These are phyloP conservation scores for Agastache rugosa DNA, from an alignment of 257 asterid species.

Conservation along the genomic window DNA sequence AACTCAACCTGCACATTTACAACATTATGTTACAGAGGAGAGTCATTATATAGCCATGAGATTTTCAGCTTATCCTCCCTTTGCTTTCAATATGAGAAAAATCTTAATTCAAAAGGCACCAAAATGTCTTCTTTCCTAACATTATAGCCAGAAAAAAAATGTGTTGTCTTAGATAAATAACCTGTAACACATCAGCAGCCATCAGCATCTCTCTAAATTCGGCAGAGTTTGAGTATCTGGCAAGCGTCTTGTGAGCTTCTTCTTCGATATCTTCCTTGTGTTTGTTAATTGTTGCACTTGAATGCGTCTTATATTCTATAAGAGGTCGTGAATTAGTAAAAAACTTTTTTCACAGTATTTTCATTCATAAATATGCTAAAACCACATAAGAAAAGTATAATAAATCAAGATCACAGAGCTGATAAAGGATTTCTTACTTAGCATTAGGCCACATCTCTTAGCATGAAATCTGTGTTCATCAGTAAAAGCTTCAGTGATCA, in stretches of 20 bases:
- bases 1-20: constrained; percentile 44
- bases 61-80: neutral
- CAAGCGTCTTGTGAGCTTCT: constrained; percentile 36
- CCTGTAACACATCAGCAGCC: constrained; percentile 50
- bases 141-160: too few relatives aligned
- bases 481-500: constrained; percentile 44
- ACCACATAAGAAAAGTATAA: neutral
- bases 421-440: constrained; percentile 28
- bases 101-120: neutral
- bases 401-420: neutral
- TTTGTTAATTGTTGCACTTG: constrained; percentile 50
- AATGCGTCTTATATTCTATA: constrained; percentile 46
- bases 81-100: neutral
- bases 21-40: neutral
- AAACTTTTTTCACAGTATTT: neutral
- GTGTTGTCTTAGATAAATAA: neutral
- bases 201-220: constrained; percentile 39
- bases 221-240: constrained; percentile 32
- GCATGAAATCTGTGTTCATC: constrained; percentile 1
- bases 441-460: constrained; percentile 32
- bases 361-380: neutral
- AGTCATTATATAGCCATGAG: neutral
- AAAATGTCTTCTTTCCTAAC: neutral
- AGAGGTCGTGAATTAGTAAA: neutral
- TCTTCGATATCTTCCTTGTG: constrained; percentile 44